Conservation (phyloP, 75 land plant genomes). For the Picea sitchensis region DNA sequence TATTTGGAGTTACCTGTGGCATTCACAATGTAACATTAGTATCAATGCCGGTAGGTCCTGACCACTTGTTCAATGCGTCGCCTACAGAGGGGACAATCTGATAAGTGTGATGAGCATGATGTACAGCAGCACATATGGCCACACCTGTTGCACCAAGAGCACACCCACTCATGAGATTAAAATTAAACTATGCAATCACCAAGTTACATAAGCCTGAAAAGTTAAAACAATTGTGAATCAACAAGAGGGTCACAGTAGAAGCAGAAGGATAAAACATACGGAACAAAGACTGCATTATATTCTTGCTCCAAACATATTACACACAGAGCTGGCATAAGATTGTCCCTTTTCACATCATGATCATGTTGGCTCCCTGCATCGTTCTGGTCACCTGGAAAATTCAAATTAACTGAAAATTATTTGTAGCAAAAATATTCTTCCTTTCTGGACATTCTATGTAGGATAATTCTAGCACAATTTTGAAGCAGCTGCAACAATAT, state of each 20-base stretch:
- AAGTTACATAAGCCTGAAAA: not conserved
- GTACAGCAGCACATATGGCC: conserved; percentile 99
- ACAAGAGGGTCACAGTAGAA: conserved; percentile 2
- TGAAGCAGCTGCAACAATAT: not conserved
- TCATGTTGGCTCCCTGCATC: conserved; percentile 11
- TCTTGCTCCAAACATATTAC: conserved; percentile 96
- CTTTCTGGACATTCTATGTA: not conserved
- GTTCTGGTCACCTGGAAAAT: conserved; percentile 19
- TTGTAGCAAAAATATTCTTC: not conserved
- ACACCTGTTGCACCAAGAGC: conserved; percentile 48
- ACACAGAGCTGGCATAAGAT: conserved; percentile 75
- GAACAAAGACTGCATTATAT: conserved; percentile 98
- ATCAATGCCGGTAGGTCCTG: conserved; percentile 80
- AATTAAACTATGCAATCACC: not conserved
- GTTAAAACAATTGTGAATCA: not conserved
- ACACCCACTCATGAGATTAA: not conserved
- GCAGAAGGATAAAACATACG: conserved; percentile 45
- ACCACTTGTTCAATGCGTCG: conserved; percentile 79
- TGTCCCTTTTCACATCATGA: conserved; percentile 47
- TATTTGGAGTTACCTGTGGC: too few relatives aligned
- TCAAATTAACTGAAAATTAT: not conserved
- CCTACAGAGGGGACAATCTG: conserved; percentile 89
- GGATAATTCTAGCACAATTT: conserved; percentile 3
- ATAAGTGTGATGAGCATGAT: conserved; percentile 74
- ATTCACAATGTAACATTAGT: not conserved